A percentile compares a stretch with the other conserved stretches of the same genome.
Evolutionary conservation across 2,329 filamentous ascomycete genomes (phyloP).

Genomic region (Aspergillus candidus): DNA sequence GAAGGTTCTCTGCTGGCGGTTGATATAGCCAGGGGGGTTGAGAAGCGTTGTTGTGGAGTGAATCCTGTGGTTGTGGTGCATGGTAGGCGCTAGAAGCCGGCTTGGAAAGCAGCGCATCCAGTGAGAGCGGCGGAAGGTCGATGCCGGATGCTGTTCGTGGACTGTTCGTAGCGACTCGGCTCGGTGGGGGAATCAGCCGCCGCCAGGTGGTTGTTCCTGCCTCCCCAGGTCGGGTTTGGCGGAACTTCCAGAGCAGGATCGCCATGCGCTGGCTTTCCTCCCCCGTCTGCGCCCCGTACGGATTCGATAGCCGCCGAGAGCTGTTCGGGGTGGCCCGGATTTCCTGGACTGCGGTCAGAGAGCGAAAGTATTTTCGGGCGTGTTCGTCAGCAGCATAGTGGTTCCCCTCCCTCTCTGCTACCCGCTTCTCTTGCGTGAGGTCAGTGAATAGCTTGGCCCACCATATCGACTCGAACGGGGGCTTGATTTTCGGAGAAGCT

Average conservation of each 20-base stretch:
- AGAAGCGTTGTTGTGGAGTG: conserved; percentile 23
- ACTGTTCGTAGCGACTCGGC: conserved; percentile 33
- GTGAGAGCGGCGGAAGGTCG: conserved; percentile 32
- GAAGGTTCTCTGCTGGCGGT: conserved; percentile 29
- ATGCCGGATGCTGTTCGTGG: conserved; percentile 27
- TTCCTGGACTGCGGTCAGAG: conserved; percentile 43
- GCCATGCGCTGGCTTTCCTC: conserved; percentile 36
- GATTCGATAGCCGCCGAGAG: conserved; percentile 23
- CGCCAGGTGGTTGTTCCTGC: conserved; percentile 43
- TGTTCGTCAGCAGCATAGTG: conserved; percentile 30
- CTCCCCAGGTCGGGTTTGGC: conserved; percentile 34
- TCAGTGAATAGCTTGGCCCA: conserved; percentile 41
- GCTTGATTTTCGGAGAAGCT: conserved; percentile 36
- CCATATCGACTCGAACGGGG: conserved; percentile 41
- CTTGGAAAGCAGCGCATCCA: conserved; percentile 30
- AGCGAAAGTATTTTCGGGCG: conserved; percentile 33
- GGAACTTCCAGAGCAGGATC: conserved; percentile 44
- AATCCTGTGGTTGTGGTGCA: conserved; percentile 23
- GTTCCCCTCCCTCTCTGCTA: conserved; percentile 32
- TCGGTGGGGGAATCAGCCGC: conserved; percentile 34
- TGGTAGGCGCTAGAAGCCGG: conserved; percentile 29
- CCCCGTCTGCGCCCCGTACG: conserved; percentile 18
- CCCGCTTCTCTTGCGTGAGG: conserved; percentile 35
- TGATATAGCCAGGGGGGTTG: conserved; percentile 35
- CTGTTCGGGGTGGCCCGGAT: conserved; percentile 31